Evolutionary conservation across 495 filamentous ascomycete genomes (phyloP).

Genomic region (Chaetomium cochliodes): DNA sequence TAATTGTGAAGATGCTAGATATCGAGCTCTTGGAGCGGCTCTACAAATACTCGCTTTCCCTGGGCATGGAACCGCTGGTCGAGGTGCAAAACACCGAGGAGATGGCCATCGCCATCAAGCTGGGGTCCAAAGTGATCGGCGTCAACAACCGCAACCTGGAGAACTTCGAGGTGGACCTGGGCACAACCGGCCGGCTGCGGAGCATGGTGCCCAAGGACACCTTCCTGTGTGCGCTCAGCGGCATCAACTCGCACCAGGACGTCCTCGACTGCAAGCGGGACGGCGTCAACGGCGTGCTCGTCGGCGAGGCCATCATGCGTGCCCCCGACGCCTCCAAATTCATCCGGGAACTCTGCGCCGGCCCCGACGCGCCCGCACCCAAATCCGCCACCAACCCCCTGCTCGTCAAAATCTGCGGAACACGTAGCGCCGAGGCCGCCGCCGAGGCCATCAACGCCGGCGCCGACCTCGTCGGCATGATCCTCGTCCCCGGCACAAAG

Average conservation of each 20-base stretch:
- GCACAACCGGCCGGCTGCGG: constrained; percentile 88
- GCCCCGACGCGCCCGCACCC: constrained; percentile 38
- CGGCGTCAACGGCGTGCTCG: constrained; percentile 87
- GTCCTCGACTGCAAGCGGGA: constrained; percentile 84
- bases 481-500: constrained; percentile 76
- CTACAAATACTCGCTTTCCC: constrained; percentile 80
- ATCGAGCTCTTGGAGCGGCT: constrained; percentile 69
- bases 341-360: constrained; percentile 75
- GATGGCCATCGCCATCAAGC: constrained; percentile 79
- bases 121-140: constrained; percentile 92
- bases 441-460: constrained; percentile 78
- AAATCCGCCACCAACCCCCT: constrained; percentile 39
- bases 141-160: constrained; percentile 97
- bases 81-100: constrained; percentile 94
- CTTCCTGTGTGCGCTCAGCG: constrained; percentile 92
- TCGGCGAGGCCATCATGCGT: constrained; percentile 95
- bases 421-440: constrained; percentile 77
- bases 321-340: constrained; percentile 75
- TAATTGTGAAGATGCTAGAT: constrained; percentile 98
- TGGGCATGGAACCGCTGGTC: constrained; percentile 97
- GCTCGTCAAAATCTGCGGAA: constrained; percentile 97
- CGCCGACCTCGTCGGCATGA: constrained; percentile 90
- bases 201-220: constrained; percentile 78
- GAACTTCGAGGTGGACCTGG: constrained; percentile 93
- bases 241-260: constrained; percentile 87